phyloP scores from a whole-genome alignment of 2,329 filamentous ascomycete genomes.

The Colletotrichum sp. region DNA sequence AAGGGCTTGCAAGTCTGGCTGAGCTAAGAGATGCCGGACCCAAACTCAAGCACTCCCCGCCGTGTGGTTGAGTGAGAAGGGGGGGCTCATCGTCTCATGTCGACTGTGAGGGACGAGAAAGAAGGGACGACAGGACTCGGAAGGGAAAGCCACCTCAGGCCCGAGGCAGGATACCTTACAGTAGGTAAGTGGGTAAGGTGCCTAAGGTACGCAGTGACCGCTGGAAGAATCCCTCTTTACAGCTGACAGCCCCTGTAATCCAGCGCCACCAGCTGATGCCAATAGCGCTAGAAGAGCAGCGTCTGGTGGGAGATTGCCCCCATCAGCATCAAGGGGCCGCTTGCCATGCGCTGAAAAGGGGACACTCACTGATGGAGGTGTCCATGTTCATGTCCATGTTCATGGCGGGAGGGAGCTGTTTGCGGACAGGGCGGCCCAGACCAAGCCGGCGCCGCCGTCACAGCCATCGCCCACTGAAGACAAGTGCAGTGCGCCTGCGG shows the following conservation, averaged over 20 bases:
- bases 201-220: not conserved
- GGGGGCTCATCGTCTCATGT: not conserved
- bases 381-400: not conserved
- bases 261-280: not conserved
- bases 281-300: not conserved
- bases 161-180: too few relatives aligned
- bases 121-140: not conserved
- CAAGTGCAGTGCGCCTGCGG: not conserved
- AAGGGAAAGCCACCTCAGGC: not conserved
- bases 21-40: not conserved
- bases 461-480: not conserved
- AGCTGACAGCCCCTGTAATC: not conserved
- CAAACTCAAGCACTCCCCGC: not conserved
- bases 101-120: not conserved
- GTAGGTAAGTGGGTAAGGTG: not conserved
- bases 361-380: not conserved
- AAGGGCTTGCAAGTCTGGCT: not conserved
- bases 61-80: not conserved
- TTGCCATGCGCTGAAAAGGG: not conserved
- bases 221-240: not conserved
- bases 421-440: not conserved
- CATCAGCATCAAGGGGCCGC: not conserved
- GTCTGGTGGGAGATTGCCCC: not conserved
- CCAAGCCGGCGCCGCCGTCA: not conserved
- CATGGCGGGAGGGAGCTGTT: not conserved